Evolutionary conservation across 192 early-diverging fungal species (phyloP), one percentile per base, ranked within the genome.

Genomic region (Chytriomyces sp.): DNA sequence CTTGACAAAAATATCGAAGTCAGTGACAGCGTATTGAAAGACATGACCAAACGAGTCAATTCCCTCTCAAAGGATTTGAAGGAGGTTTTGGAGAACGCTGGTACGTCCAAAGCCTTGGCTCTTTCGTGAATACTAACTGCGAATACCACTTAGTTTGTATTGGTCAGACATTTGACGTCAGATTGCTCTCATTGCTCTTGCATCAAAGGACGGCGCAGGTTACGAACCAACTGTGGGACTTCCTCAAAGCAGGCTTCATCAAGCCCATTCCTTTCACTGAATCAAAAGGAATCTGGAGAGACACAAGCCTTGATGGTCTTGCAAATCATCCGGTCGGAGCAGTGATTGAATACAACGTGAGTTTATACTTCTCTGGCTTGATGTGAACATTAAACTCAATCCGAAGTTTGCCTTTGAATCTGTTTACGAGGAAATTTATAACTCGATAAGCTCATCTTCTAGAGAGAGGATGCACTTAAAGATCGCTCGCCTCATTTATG

Each of bases 1-100:
- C 54, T 85, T 34, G 84, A 85, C 25, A 66, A 74, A 10, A 65
- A 77, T 8, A 75, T 76, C 25, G 77, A 72, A 31, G 49, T 81
- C 31, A 70, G 76, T 25, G 78, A 78, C 25, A 77, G 57, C 52
- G 80, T 80, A n/a, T 66, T 75, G 30, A 82, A 81, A 3, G 59
- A 80, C 33, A 70, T 85, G 54, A 59, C 80, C 30, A 75, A 71
- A 31, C 31, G 73, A 49, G 54, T 85, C 38, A 40, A 77, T 26
- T 44, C 70, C 8, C 68, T 83, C 26, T 57, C 77, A 12, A 26
- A 30, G 25, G 77, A 83, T 31, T 71, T 76, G 38, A 62, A 73
- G 52, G 41, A 31, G 3, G 38, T 78, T 36, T 56, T 85, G 38
- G 70, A 78, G 33, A 70, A 68, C 34, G 81, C 80, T 59, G 82